phyloP scores from a whole-genome alignment of 306 rosid species.

The Ziziphus jujuba region DNA sequence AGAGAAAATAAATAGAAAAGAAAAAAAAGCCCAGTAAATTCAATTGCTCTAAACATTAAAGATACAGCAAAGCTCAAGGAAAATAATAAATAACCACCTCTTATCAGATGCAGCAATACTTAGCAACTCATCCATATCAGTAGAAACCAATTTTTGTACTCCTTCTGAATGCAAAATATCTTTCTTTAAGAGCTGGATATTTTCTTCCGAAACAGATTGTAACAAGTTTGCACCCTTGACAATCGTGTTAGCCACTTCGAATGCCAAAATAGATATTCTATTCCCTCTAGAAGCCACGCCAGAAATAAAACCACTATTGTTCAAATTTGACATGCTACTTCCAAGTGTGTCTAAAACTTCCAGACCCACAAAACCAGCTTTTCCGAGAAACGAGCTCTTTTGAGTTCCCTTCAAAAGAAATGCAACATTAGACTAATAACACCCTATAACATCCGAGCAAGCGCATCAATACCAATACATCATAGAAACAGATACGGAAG shows the following conservation, averaged over 20 bases:
- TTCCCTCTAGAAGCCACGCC: conserved; percentile 53
- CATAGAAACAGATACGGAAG: neutral
- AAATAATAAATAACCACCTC: conserved; percentile 56
- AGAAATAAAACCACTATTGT: conserved; percentile 50
- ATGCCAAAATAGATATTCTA: conserved; percentile 75
- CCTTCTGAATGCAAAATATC: conserved; percentile 69
- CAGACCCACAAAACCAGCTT: conserved; percentile 51
- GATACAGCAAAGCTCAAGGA: conserved; percentile 3
- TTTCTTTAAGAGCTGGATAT: conserved; percentile 61
- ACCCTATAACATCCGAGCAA: too few relatives aligned
- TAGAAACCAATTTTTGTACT: conserved; percentile 64
- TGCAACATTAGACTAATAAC: conserved; percentile 12
- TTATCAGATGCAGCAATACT: conserved; percentile 83
- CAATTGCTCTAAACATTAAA: neutral
- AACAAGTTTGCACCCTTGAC: conserved; percentile 67
- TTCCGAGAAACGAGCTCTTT: conserved; percentile 56
- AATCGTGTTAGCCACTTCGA: conserved; percentile 94
- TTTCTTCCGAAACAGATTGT: conserved; percentile 75
- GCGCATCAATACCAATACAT: too few relatives aligned
- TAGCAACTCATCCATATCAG: conserved; percentile 62
- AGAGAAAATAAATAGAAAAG: conserved; percentile 11
- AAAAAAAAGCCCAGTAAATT: conserved; percentile 8
- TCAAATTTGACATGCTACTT: conserved; percentile 68
- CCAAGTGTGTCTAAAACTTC: conserved; percentile 78
- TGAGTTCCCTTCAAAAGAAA: conserved; percentile 42